These are phyloP conservation scores for Leccinum barrowsii DNA, from an alignment of 768 basidiomycete genomes.

Conservation along the genomic window DNA sequence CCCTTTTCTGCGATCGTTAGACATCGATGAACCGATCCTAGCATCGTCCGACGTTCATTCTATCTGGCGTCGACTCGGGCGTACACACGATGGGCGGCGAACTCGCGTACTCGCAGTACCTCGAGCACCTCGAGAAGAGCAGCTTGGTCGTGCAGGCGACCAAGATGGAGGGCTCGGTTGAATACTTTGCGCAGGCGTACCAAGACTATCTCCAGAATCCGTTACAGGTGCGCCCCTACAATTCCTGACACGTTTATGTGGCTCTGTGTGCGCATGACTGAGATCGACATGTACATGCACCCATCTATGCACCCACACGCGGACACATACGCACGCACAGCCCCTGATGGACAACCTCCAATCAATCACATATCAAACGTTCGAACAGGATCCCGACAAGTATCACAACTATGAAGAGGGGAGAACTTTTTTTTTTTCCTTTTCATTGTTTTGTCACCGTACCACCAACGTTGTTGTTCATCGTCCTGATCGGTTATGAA, in stretches of 20 bases:
- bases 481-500: not conserved
- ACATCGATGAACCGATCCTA: constrained; percentile 32
- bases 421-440: constrained; percentile 8
- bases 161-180: constrained; percentile 69
- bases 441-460: not conserved
- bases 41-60: constrained; percentile 83
- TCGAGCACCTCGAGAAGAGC: constrained; percentile 78
- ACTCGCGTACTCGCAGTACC: constrained; percentile 85
- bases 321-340: constrained; percentile 42
- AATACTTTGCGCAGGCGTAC: constrained; percentile 89
- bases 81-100: constrained; percentile 82
- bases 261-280: not conserved
- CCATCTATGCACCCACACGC: not conserved
- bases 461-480: constrained; percentile 1
- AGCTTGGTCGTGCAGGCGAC: constrained; percentile 64
- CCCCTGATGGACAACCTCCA: constrained; percentile 97
- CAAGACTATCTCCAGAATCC: constrained; percentile 96
- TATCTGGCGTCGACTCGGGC: constrained; percentile 62
- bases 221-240: constrained; percentile 63
- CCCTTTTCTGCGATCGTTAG: constrained; percentile 5
- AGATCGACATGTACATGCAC: not conserved
- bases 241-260: not conserved
- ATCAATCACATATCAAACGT: constrained; percentile 94
- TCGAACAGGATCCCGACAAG: constrained; percentile 97
- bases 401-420: constrained; percentile 95